Evolutionary conservation across 805 yeast species (phyloP), one percentile per base, ranked within the genome.

Genomic region (Lachancea mirantina): DNA sequence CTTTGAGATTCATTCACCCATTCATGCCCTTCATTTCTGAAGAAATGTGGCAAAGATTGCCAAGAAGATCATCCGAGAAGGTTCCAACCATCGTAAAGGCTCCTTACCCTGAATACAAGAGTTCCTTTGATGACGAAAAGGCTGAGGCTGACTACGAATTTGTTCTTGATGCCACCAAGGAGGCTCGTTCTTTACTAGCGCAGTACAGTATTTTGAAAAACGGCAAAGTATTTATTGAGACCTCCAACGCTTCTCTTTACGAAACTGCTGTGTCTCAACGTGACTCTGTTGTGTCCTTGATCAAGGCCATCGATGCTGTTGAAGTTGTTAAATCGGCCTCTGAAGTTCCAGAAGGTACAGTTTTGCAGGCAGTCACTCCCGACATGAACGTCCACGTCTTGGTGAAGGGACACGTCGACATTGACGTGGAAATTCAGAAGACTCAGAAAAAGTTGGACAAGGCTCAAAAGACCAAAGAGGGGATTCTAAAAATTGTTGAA

Each of bases 41-140:
- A 64, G 98, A 92, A 70, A 76, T 92, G 84, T 92, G 96, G 96
- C 98, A 92, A 68, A 84, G 97, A 64, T 68, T 92, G 53, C 97
- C 97, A 50, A 80, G 82, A 53, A 78, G 96, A 57, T 71, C 74
- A 6, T 65, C 76, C 34, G 96, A 84, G 50, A 62, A 63, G 14
- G 67, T 85, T 17, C 65, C 61, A 32, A 72, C 96, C 14, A 85
- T 92, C 57, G 78, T 77, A 32, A 74, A 75, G 55, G 94, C 96
- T 25, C 48, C 68, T 30, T 92, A 77, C 67, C 98, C 98, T 36
- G 72, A 61, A 35, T 79, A 67, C 59, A 65, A 66, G 33, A 49
- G 64, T 34, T 74, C 72, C 34, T 83, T 74, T 41, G 76, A 74
- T 55, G 76, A 88, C 49, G 66, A 51, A 17, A 67, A 70, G 45